Evolutionary conservation across 768 basidiomycete species (phyloP), one percentile per base, ranked within the genome.

Genomic region (Lentinula guzmanii): DNA sequence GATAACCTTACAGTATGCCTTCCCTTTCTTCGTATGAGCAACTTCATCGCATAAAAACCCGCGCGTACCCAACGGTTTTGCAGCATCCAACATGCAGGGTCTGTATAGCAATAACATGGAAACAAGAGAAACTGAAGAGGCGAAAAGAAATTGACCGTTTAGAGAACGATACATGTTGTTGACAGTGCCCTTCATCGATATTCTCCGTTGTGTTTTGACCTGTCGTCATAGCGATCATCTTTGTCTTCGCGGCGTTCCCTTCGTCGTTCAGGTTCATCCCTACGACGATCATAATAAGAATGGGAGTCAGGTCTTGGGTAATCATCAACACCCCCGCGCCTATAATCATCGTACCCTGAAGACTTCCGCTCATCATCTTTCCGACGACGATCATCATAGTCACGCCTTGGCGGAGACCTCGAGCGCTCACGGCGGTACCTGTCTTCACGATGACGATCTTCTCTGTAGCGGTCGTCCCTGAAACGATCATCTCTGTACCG

Each of bases 281-380:
- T 89, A 79, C 88, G 87, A 71, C 91, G 89, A 74, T 91, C 89
- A 87, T 87, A 86, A 86, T 88, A 85, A 80, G 83, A 86, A 86
- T 88, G 85, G 80, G 83, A 83, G 82, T 91, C 87, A 86, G 88
- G 88, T 73, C 77, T 82, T 86, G 84, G 86, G 79, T 84, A 88
- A 75, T 86, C 86, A 86, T 90, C 88, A 85, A 86, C 85, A 70
- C 84, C 86, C 70, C 88, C 89, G 76, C 91, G 87, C 75, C 91
- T 86, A 75, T 85, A 81, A 84, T 91, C 88, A 85, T 92, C 91
- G 86, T 91, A 90, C 86, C 89, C 90, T 86, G 89, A 87, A 86
- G 89, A 84, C 82, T 88, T 87, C 83, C 81, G 86, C 77, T 91
- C 89, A 80, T 91, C 89, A 76, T 78, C 78, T 69, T 91, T 89